These are phyloP conservation scores for Datura wrightii DNA, from an alignment of 257 asterid species.

Conservation along the genomic window DNA sequence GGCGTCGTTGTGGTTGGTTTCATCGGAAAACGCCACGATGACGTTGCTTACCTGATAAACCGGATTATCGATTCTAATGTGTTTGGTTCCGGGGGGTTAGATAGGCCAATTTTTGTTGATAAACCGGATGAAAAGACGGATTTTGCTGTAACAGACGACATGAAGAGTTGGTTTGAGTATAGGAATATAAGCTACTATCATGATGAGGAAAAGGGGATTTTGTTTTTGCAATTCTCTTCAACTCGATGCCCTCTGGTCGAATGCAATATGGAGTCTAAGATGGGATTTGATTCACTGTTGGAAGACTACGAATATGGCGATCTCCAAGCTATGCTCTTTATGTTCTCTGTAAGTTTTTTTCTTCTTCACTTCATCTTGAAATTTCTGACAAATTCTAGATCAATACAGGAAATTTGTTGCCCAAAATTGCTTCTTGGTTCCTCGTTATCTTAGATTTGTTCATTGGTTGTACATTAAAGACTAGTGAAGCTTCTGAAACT, in stretches of 20 bases:
- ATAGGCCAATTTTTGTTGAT: slow-evolving; percentile 55
- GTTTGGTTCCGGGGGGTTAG: slow-evolving; percentile 77
- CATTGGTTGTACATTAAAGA: neutral
- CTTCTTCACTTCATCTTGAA: neutral
- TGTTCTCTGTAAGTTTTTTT: slow-evolving; percentile 80
- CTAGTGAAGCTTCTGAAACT: neutral
- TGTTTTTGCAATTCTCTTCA: slow-evolving; percentile 73
- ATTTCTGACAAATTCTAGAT: neutral
- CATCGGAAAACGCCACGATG: slow-evolving; percentile 71
- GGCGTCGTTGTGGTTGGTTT: slow-evolving; percentile 92
- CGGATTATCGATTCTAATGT: slow-evolving; percentile 72
- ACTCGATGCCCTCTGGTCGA: slow-evolving; percentile 45
- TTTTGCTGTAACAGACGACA: slow-evolving; percentile 48
- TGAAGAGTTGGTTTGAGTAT: slow-evolving; percentile 62
- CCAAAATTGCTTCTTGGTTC: neutral
- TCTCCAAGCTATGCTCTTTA: slow-evolving; percentile 89
- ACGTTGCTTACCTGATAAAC: slow-evolving; percentile 76
- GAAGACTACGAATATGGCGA: slow-evolving; percentile 74
- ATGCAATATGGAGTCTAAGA: slow-evolving; percentile 37
- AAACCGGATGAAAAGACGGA: slow-evolving; percentile 35
- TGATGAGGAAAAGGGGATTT: slow-evolving; percentile 69
- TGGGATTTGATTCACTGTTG: slow-evolving; percentile 57
- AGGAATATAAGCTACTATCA: slow-evolving; percentile 73
- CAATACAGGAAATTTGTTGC: neutral
- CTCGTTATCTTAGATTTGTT: neutral